Percentiles rank a stretch among this genome's conserved stretches.
Conservation (phyloP, 2,329 filamentous ascomycete genomes). For the Fusarium illudens region DNA sequence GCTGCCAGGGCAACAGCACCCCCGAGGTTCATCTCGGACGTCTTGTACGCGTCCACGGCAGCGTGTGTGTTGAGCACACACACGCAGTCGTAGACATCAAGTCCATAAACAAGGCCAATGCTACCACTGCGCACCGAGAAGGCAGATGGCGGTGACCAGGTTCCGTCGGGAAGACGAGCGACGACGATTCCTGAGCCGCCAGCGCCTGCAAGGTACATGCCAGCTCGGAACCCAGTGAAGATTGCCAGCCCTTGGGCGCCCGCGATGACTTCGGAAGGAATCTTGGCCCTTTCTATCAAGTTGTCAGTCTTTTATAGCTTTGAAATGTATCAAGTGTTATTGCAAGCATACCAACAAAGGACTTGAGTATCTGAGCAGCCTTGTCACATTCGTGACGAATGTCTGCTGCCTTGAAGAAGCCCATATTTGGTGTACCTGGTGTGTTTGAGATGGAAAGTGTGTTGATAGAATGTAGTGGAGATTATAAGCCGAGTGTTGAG, state of each 20-base stretch:
- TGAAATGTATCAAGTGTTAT: not conserved
- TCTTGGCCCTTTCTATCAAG: slow-evolving; percentile 29
- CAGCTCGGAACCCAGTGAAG: slow-evolving; percentile 67
- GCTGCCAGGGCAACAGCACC: slow-evolving; percentile 73
- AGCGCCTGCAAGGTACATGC: slow-evolving; percentile 65
- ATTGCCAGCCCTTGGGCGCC: slow-evolving; percentile 66
- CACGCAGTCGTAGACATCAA: slow-evolving; percentile 81
- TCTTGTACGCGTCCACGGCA: slow-evolving; percentile 73
- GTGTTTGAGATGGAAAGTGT: not conserved
- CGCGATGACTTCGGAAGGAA: slow-evolving; percentile 56
- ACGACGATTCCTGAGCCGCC: slow-evolving; percentile 65
- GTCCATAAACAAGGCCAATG: slow-evolving; percentile 73
- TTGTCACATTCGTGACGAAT: slow-evolving; percentile 19
- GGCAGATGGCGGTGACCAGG: slow-evolving; percentile 75
- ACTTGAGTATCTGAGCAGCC: slow-evolving; percentile 18
- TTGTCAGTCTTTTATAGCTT: not conserved
- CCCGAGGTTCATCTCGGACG: slow-evolving; percentile 70
- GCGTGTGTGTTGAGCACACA: slow-evolving; percentile 74
- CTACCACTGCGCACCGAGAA: slow-evolving; percentile 76
- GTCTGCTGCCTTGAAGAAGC: slow-evolving; percentile 15
- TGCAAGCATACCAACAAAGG: slow-evolving; percentile 14
- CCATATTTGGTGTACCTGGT: not conserved
- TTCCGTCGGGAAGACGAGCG: slow-evolving; percentile 60
- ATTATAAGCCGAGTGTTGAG: not conserved
- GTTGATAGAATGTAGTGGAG: not conserved